These are phyloP conservation scores for Salpingoeca rosetta DNA, from an alignment of 78 protist species.

Conservation along the genomic window DNA sequence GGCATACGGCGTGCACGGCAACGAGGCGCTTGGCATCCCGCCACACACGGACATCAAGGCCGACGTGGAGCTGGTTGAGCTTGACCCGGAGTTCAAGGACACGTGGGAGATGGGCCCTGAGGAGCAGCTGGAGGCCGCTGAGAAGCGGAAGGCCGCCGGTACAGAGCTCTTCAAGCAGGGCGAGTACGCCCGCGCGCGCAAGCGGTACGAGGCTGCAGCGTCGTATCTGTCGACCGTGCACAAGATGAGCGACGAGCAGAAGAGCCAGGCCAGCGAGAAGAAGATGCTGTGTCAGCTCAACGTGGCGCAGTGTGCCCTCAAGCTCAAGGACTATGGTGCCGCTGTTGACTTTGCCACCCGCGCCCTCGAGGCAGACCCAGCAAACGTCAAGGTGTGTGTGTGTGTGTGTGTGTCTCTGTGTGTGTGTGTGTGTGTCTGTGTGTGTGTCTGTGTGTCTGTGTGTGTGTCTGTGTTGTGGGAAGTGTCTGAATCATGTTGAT, in stretches of 20 bases:
- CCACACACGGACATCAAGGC: not conserved
- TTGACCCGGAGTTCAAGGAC: not conserved
- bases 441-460: not conserved
- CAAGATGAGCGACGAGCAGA: not conserved
- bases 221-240: not conserved
- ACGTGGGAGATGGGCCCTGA: not conserved
- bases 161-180: not conserved
- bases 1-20: slow-evolving; percentile 57
- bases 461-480: not conserved
- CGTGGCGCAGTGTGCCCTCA: not conserved
- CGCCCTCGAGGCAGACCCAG: not conserved
- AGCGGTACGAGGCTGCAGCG: not conserved
- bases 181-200: not conserved
- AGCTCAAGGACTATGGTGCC: not conserved
- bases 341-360: not conserved
- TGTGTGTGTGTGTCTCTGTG: not conserved
- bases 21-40: not conserved
- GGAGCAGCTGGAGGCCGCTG: not conserved
- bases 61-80: not conserved
- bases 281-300: not conserved
- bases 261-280: not conserved
- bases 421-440: not conserved
- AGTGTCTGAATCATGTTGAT: not conserved
- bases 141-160: not conserved
- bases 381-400: not conserved